Evolutionary conservation across 2,329 filamentous ascomycete species (phyloP).

Genomic region (Bipolaris gigantea): DNA sequence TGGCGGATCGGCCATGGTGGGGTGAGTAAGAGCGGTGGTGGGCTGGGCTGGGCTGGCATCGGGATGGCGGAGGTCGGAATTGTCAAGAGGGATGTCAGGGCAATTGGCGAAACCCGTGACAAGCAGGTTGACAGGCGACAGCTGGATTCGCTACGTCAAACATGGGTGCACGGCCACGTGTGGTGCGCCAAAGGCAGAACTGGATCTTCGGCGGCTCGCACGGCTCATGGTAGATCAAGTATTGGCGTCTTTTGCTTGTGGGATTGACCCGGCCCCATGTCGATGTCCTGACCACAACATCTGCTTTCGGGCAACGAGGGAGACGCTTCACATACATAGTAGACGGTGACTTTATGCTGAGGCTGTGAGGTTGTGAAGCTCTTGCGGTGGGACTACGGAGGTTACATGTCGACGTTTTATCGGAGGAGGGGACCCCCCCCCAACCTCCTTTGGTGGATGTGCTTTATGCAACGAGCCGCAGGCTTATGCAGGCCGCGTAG

Average conservation of each 20-base stretch:
- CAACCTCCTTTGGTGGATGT: background rate
- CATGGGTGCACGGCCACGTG: conserved; percentile 5
- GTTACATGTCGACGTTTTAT: conserved; percentile 3
- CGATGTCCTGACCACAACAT: background rate
- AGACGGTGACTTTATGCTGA: background rate
- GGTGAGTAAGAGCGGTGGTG: background rate
- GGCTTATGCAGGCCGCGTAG: conserved; percentile 12
- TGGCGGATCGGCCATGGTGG: background rate
- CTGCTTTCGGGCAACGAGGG: conserved; percentile 4
- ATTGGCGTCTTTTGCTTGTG: background rate
- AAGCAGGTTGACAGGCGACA: conserved; percentile 2
- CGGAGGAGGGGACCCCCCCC: conserved; percentile 4
- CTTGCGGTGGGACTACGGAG: background rate
- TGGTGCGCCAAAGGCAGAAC: conserved; percentile 11
- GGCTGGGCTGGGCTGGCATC: background rate
- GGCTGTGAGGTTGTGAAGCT: background rate
- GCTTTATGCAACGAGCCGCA: conserved; percentile 18
- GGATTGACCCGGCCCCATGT: background rate
- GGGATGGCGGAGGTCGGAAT: background rate
- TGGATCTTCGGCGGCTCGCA: conserved; percentile 19
- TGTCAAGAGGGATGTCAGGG: conserved; percentile 1
- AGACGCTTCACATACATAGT: too few species aligned
- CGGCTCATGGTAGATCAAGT: conserved; percentile 21
- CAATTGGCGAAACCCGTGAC: conserved; percentile 4
- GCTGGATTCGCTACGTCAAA: conserved; percentile 5